Evolutionary conservation across 2,329 filamentous ascomycete genomes (phyloP).

Genomic region (Cladosporium sp.): DNA sequence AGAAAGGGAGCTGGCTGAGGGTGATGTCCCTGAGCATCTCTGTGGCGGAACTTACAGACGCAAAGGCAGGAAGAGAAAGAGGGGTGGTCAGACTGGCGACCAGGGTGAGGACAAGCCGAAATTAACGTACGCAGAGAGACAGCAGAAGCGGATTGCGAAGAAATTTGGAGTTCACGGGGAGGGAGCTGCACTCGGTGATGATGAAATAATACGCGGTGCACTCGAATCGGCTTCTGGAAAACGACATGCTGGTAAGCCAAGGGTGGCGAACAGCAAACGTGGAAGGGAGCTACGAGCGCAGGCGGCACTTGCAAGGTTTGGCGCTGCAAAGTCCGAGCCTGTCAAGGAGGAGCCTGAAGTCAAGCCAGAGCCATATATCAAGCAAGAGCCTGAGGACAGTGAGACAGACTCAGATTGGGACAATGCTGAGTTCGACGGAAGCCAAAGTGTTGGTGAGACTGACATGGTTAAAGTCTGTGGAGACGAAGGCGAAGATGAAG

Average conservation of each 20-base stretch:
- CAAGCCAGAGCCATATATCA: constrained; percentile 52
- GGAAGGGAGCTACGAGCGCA: constrained; percentile 75
- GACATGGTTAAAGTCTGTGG: constrained; percentile 74
- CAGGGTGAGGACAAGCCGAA: constrained; percentile 44
- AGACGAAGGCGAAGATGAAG: constrained; percentile 58
- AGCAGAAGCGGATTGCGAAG: constrained; percentile 69
- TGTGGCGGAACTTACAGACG: constrained; percentile 79
- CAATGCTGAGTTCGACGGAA: constrained; percentile 60
- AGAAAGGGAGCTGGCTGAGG: constrained; percentile 57
- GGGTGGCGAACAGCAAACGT: constrained; percentile 71
- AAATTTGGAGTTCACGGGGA: constrained; percentile 84
- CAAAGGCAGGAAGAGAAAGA: constrained; percentile 51
- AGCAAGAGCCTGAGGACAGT: constrained; percentile 65
- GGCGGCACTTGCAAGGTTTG: constrained; percentile 74
- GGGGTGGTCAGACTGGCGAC: constrained; percentile 52
- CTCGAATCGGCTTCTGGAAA: constrained; percentile 62
- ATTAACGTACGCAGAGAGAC: constrained; percentile 68
- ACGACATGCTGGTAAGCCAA: constrained; percentile 63
- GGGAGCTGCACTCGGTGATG: constrained; percentile 68
- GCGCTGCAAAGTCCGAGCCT: constrained; percentile 44
- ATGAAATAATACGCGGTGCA: constrained; percentile 64
- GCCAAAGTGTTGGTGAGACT: constrained; percentile 60
- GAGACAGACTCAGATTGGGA: constrained; percentile 49
- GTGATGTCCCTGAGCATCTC: constrained; percentile 57
- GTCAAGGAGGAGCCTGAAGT: constrained; percentile 39